Conservation (phyloP, 495 filamentous ascomycete species). For the Penicillium robsamsonii region DNA sequence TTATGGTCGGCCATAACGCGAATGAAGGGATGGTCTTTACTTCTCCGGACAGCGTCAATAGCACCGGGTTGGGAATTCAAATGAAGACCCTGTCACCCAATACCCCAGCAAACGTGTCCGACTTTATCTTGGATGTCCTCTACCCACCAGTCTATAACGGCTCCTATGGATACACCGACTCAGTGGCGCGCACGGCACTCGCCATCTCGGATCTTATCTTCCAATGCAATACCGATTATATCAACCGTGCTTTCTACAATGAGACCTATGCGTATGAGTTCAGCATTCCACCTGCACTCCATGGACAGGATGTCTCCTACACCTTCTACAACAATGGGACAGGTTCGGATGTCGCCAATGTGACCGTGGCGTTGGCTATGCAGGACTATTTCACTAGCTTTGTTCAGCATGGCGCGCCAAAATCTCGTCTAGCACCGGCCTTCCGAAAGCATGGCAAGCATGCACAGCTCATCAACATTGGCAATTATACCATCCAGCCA, state of each 20-base stretch:
- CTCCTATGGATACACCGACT: conserved; percentile 40
- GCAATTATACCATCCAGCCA: conserved; percentile 37
- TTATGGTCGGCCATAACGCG: conserved; percentile 57
- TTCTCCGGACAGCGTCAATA: conserved; percentile 50
- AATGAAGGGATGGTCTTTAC: conserved; percentile 58
- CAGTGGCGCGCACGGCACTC: conserved; percentile 36
- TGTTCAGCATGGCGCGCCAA: conserved; percentile 45
- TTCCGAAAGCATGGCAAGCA: conserved; percentile 43
- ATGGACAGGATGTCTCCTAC: conserved; percentile 60
- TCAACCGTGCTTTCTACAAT: conserved; percentile 48
- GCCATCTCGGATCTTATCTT: conserved; percentile 50
- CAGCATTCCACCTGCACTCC: conserved; percentile 53
- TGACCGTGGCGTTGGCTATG: conserved; percentile 49
- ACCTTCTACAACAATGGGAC: conserved; percentile 53
- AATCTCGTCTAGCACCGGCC: conserved; percentile 34
- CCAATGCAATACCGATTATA: conserved; percentile 59
- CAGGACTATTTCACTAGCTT: conserved; percentile 63
- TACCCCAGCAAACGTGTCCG: conserved; percentile 41
- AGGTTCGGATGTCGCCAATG: not conserved
- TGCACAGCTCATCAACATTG: conserved; percentile 42
- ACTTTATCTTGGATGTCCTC: conserved; percentile 50
- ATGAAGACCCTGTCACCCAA: conserved; percentile 38
- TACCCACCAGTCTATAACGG: conserved; percentile 60
- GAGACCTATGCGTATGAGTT: conserved; percentile 60
- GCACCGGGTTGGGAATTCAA: conserved; percentile 46